A percentile compares a stretch with the other conserved stretches of the same genome.
Evolutionary conservation across 2,329 filamentous ascomycete genomes (phyloP).

Genomic region (Pseudovirgaria hyperparasitica): DNA sequence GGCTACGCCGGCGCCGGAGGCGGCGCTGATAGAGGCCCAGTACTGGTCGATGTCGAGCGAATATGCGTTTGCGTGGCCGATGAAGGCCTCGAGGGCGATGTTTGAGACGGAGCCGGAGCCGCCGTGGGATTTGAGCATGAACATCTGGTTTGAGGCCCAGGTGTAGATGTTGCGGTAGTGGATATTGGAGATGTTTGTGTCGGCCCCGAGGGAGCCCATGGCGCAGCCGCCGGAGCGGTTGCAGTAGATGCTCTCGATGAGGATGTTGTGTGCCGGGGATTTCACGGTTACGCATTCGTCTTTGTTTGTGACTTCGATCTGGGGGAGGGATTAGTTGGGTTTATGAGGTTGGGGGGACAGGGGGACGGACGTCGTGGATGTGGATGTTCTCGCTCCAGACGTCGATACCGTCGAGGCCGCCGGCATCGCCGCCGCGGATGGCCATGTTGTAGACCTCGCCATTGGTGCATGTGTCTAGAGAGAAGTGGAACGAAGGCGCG

Average conservation of each 20-base stretch:
- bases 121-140: conserved; percentile 50
- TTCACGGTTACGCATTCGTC: conserved; percentile 49
- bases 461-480: conserved; percentile 36
- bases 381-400: conserved; percentile 43
- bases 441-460: conserved; percentile 45
- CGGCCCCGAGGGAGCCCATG: conserved; percentile 41
- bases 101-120: conserved; percentile 41
- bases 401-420: conserved; percentile 45
- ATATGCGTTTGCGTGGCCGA: conserved; percentile 48
- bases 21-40: conserved; percentile 33
- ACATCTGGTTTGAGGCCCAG: conserved; percentile 48
- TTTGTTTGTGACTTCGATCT: conserved; percentile 47
- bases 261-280: conserved; percentile 38
- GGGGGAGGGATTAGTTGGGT: background rate
- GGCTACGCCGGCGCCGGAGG: conserved; percentile 37
- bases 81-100: conserved; percentile 43
- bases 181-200: conserved; percentile 39
- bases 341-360: conserved; percentile 1
- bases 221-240: conserved; percentile 49
- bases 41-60: conserved; percentile 42
- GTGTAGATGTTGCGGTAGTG: conserved; percentile 47
- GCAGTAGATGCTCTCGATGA: conserved; percentile 49
- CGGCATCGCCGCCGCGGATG: conserved; percentile 38
- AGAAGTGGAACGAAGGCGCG: conserved; percentile 38
- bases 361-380: conserved; percentile 37